A percentile compares a stretch with the other conserved stretches of the same genome.
Evolutionary conservation across 2,329 filamentous ascomycete species (phyloP).

Genomic region (Fusarium xylarioides): DNA sequence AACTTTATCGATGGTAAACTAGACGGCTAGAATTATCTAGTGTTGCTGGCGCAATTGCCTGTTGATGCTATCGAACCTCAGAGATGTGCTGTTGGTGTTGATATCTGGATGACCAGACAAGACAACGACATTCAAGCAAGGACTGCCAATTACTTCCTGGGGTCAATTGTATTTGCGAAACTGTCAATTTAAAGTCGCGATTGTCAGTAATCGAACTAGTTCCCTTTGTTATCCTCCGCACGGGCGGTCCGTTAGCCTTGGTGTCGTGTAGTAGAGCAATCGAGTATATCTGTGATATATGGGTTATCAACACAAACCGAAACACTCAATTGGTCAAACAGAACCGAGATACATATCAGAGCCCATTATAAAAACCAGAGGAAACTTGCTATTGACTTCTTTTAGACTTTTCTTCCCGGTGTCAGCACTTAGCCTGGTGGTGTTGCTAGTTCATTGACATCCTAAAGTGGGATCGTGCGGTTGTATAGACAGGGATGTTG

Average conservation of each 20-base stretch:
- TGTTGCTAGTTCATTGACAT: slow-evolving; percentile 24
- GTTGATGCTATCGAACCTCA: neutral
- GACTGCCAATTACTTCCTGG: neutral
- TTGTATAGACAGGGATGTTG: slow-evolving; percentile 13
- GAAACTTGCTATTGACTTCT: neutral
- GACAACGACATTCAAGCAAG: neutral
- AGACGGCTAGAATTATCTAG: neutral
- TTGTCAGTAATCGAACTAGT: neutral
- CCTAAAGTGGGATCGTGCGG: slow-evolving; percentile 18
- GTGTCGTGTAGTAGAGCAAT: neutral
- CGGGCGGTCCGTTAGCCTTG: neutral
- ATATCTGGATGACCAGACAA: neutral
- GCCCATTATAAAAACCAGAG: neutral
- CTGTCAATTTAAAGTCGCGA: neutral
- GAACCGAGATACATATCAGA: neutral
- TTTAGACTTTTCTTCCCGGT: neutral
- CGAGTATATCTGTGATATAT: neutral
- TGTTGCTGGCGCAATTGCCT: slow-evolving; percentile 10
- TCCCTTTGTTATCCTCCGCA: slow-evolving; percentile 15
- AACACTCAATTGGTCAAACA: neutral
- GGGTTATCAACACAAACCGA: neutral
- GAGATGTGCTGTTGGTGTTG: slow-evolving; percentile 18
- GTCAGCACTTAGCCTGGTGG: slow-evolving; percentile 18
- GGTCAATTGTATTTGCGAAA: neutral
- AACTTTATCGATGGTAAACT: slow-evolving; percentile 22